Percentiles rank a stretch among this genome's conserved stretches.
Conservation (phyloP, 2,329 filamentous ascomycete species). For the Trichoderma citrinoviride region DNA sequence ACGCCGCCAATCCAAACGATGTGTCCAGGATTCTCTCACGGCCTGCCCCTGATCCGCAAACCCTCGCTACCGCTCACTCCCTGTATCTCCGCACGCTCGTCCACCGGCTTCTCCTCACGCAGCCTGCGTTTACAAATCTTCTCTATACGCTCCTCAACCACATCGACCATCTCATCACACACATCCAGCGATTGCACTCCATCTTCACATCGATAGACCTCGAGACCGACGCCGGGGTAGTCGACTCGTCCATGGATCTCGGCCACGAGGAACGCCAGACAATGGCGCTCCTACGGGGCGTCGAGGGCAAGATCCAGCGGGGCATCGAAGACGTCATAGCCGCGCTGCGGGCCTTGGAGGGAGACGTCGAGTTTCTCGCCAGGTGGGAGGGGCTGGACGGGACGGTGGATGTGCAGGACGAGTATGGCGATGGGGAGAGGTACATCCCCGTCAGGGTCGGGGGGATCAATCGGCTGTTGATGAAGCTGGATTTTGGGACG, state of each 20-base stretch:
- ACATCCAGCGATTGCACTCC: slow-evolving; percentile 70
- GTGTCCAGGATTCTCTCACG: slow-evolving; percentile 1
- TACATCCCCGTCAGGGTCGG: slow-evolving; percentile 73
- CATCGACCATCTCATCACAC: slow-evolving; percentile 77
- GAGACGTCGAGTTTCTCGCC: slow-evolving; percentile 44
- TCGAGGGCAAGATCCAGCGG: slow-evolving; percentile 62
- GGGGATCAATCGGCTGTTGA: slow-evolving; percentile 78
- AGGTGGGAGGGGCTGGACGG: slow-evolving; percentile 40
- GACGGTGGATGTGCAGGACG: slow-evolving; percentile 1
- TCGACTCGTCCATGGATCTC: slow-evolving; percentile 71
- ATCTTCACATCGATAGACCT: slow-evolving; percentile 78
- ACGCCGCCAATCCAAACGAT: neutral
- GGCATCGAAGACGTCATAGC: slow-evolving; percentile 67
- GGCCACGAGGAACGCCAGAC: slow-evolving; percentile 70
- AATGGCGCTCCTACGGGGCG: slow-evolving; percentile 59
- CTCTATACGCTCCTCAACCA: slow-evolving; percentile 67
- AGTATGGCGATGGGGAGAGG: slow-evolving; percentile 21
- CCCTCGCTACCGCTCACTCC: slow-evolving; percentile 75
- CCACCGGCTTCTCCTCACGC: slow-evolving; percentile 64
- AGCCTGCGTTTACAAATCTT: slow-evolving; percentile 59
- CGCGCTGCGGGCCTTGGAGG: slow-evolving; percentile 47
- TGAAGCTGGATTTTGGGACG: slow-evolving; percentile 78
- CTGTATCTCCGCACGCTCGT: slow-evolving; percentile 69
- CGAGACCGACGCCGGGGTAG: slow-evolving; percentile 76
- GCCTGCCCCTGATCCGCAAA: slow-evolving; percentile 71